These are phyloP conservation scores for Hericium alpestre DNA, from an alignment of 768 basidiomycete genomes.

Conservation along the genomic window DNA sequence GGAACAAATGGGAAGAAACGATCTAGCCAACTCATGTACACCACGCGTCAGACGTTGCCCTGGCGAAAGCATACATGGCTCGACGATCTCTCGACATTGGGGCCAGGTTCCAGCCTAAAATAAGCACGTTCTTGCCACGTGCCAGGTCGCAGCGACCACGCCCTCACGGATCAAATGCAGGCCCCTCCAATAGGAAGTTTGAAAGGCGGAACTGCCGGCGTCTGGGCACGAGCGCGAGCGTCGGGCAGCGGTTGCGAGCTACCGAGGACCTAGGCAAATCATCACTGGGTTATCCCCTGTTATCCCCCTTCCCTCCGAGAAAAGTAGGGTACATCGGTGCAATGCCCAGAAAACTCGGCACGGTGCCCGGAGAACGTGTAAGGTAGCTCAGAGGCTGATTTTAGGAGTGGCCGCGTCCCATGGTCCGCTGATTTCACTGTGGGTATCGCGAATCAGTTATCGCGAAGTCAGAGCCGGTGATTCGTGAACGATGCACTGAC, in stretches of 20 bases:
- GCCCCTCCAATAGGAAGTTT: too few species aligned
- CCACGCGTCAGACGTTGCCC: not conserved
- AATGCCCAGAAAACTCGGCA: too few species aligned
- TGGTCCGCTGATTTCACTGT: constrained; percentile 80
- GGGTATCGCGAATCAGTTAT: constrained; percentile 9
- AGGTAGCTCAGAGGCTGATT: not conserved
- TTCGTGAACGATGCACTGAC: constrained; percentile 30
- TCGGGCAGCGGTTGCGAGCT: not conserved
- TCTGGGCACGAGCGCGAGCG: not conserved
- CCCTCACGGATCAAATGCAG: not conserved
- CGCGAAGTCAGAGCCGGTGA: constrained; percentile 6
- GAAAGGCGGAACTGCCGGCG: not conserved
- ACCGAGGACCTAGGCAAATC: not conserved
- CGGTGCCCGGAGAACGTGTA: too few species aligned
- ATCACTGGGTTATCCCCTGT: too few species aligned
- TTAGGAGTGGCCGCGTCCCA: constrained; percentile 80
- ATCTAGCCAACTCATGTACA: not conserved
- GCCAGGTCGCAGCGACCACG: not conserved
- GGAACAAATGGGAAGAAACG: too few species aligned
- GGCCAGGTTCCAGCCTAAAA: too few species aligned
- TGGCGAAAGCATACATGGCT: too few species aligned
- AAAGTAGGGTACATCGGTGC: too few species aligned
- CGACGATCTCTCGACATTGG: too few species aligned
- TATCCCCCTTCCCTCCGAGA: too few species aligned
- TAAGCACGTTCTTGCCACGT: not conserved